These are phyloP conservation scores for Ascoidea rubescens DNA, from an alignment of 805 yeast genomes.

Conservation along the genomic window DNA sequence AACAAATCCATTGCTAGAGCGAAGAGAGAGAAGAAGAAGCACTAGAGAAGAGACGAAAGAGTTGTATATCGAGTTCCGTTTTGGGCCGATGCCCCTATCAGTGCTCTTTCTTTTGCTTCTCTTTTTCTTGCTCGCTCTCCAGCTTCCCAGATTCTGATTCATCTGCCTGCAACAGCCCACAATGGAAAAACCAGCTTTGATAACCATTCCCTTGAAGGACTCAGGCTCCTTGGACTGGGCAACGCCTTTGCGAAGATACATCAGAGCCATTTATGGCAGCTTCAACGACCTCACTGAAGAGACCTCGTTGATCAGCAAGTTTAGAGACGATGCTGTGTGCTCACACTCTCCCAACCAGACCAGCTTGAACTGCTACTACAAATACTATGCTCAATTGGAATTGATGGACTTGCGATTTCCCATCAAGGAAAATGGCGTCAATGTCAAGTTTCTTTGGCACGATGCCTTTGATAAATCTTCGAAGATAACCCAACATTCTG, in stretches of 20 bases:
- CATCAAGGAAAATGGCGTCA: conserved; percentile 36
- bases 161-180: background rate
- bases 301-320: conserved; percentile 35
- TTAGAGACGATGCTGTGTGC: conserved; percentile 47
- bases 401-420: conserved; percentile 69
- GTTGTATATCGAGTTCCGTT: no score
- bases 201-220: conserved; percentile 8
- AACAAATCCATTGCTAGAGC: background rate
- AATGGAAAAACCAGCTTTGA: conserved; percentile 9
- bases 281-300: conserved; percentile 45
- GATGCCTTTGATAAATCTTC: conserved; percentile 47
- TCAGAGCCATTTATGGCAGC: conserved; percentile 49
- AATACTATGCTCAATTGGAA: conserved; percentile 74
- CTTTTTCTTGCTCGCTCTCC: background rate
- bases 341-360: conserved; percentile 23
- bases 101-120: background rate
- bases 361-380: conserved; percentile 36
- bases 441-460: conserved; percentile 61
- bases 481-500: conserved; percentile 53
- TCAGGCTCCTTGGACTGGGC: conserved; percentile 42
- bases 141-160: background rate
- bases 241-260: conserved; percentile 41
- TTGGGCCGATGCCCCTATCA: no score
- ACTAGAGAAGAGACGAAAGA: no score
- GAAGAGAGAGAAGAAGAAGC: background rate